Evolutionary conservation across 2,329 filamentous ascomycete species (phyloP).

Genomic region (Colletotrichum orchidophilum): DNA sequence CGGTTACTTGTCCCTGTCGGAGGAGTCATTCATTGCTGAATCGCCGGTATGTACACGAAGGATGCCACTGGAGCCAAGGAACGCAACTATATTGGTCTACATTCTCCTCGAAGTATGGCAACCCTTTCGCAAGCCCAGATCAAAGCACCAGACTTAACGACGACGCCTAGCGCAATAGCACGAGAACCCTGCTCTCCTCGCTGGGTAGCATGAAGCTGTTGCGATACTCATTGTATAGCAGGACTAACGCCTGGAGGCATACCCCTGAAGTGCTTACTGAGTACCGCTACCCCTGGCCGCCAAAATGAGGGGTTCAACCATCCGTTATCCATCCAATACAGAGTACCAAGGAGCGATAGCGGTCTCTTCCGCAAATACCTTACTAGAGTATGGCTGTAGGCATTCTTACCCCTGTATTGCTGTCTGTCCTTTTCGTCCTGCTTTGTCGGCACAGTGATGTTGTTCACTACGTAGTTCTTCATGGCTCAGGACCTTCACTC

Average conservation of each 20-base stretch:
- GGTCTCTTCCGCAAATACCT: neutral
- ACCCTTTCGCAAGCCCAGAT: neutral
- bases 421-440: neutral
- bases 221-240: neutral
- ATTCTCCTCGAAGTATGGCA: neutral
- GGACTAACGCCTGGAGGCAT: neutral
- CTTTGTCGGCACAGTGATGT: neutral
- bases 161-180: neutral
- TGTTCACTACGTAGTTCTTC: neutral
- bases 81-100: neutral
- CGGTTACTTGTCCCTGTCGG: neutral
- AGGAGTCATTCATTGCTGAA: neutral
- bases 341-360: neutral
- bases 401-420: neutral
- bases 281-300: neutral
- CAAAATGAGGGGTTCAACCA: neutral
- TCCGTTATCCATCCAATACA: neutral
- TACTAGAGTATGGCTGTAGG: neutral
- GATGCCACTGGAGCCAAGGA: neutral
- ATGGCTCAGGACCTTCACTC: neutral
- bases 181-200: neutral
- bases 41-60: neutral
- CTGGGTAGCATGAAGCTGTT: neutral
- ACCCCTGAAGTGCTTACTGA: neutral
- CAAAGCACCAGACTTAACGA: neutral